Base-by-base conservation (phyloP, 164 flowering plant genomes). In the Chimonanthus salicifolius region DNA sequence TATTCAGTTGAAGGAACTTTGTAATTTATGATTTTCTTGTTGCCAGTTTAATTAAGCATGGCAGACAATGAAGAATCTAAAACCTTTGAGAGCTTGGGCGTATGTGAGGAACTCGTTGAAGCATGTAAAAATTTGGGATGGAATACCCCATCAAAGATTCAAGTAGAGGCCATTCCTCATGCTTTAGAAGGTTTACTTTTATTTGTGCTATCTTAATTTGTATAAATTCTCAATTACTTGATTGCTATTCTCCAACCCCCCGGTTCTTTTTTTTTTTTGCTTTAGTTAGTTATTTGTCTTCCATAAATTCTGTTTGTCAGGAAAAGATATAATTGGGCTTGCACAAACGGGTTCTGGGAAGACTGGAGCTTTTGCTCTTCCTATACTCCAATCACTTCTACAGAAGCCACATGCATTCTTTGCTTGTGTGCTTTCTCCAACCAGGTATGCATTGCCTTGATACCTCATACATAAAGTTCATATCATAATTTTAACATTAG, bases 301-400 rank as follows among this genome's bases (percentile, higher is more conserved):
- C 13, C 15, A 49, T 63, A 60, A 21, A 10, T 47, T 47, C 9
- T 8, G 44, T 47, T 15, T 46, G 54, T 51, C 54, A 87, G 97
- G 96, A n/a, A 92, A 85, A 73, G 97, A 92, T 68, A 60, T 94
- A 76, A 91, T 92, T 76, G 98, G 89, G 47, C 87, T 92, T 72
- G 97, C 97, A 6, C 97, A 90, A 72, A 92, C 97, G 0, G 98
- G 98, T 33, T 92, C 94, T n/a, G 99, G 99, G 16, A 94, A 94
- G 77, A 94, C 99, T 15, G 99, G 93, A 60, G 99, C 97, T n/a
- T 94, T 94, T 82, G 95, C 96, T 6, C 81, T 94, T 66, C 97
- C 98, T 2, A 91, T 94, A 65, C 79, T 94, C 54, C 90, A 94
- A 71, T 84, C 92, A 2, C 87, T 92, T 48, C 64, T 90, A 49